Evolutionary conservation across 2,329 filamentous ascomycete genomes (phyloP).

Genomic region (Fusarium verticillioides): DNA sequence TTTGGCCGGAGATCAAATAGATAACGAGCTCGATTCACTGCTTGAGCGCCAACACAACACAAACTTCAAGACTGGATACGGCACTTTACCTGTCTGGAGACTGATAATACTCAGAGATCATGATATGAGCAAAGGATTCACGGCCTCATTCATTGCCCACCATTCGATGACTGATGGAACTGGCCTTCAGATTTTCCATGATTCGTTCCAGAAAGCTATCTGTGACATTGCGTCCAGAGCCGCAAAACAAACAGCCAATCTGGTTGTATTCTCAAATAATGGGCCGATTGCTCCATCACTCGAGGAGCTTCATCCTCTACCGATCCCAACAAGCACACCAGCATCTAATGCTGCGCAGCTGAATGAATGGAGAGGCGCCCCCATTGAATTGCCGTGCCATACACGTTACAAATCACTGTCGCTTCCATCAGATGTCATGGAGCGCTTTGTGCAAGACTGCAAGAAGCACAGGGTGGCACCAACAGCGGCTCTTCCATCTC

Average conservation of each 20-base stretch:
- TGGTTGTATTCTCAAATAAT: neutral
- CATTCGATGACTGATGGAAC: neutral
- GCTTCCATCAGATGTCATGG: neutral
- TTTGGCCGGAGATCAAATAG: neutral
- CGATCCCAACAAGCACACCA: neutral
- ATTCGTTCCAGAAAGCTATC: neutral
- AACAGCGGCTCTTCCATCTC: slow-evolving; percentile 1
- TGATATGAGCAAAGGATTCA: neutral
- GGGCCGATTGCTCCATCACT: neutral
- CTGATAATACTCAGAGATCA: neutral
- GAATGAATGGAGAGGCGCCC: neutral
- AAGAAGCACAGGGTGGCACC: neutral
- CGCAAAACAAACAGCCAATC: accelerated
- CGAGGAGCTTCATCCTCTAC: neutral
- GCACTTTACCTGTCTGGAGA: neutral
- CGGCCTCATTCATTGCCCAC: neutral
- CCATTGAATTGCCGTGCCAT: neutral
- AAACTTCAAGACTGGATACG: neutral
- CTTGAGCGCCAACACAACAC: slow-evolving; percentile 6
- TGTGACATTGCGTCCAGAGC: neutral
- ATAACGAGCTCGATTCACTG: neutral
- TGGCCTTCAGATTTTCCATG: slow-evolving; percentile 1
- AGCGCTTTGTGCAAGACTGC: neutral
- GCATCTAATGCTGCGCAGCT: neutral
- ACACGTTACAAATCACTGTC: slow-evolving; percentile 2